Base-by-base conservation (phyloP, 495 filamentous ascomycete genomes). In the Penicillium silybi region DNA sequence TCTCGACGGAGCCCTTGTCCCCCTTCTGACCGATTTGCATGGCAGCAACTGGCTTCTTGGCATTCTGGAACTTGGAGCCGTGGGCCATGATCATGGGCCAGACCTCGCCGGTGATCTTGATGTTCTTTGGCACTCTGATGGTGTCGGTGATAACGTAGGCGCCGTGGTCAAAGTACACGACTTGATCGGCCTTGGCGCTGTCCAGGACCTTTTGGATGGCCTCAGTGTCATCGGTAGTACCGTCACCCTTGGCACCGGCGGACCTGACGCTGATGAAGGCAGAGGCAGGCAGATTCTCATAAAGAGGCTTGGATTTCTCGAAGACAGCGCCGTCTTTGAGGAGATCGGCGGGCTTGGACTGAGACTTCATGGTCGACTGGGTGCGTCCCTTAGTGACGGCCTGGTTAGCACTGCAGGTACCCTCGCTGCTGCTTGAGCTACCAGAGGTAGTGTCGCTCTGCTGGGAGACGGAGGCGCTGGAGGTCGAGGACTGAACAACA, bases 91-190 rank as follows among this genome's bases (percentile, higher is more conserved):
- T 88, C 35, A 95, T 70, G 17, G 92, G 84, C 86, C 87, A 93
- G 58, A 91, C 83, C 66, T 97, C 92, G 61, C 92, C 92, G n/a
- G 86, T 85, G 62, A 97, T 92, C 57, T 68, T 70, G 62, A 72
- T 69, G 39, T 69, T 49, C 60, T 69, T 69, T 41, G 92, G 92
- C 4, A 97, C 78, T 64, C 86, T 84, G 68, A 98, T 71, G 2
- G 92, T 97, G 46, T 84, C 79, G 41, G 87, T 88, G 61, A 98
- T 76, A 17, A 95, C 69, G 70, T 96, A 98, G 22, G 86, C 84
- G 43, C 92, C 92, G 61, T 95, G 88, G 67, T 95, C 89, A 64
- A 98, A 95, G 78, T 88, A 97, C 48, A 96, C 80, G 45, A 97
- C 72, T 41, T 92, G 83, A 35, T 66, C 64, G 29, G 70, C 65